Evolutionary conservation across 2,329 filamentous ascomycete genomes (phyloP), one percentile per base, ranked within the genome.

Genomic region (Chaetothyriales sp.): DNA sequence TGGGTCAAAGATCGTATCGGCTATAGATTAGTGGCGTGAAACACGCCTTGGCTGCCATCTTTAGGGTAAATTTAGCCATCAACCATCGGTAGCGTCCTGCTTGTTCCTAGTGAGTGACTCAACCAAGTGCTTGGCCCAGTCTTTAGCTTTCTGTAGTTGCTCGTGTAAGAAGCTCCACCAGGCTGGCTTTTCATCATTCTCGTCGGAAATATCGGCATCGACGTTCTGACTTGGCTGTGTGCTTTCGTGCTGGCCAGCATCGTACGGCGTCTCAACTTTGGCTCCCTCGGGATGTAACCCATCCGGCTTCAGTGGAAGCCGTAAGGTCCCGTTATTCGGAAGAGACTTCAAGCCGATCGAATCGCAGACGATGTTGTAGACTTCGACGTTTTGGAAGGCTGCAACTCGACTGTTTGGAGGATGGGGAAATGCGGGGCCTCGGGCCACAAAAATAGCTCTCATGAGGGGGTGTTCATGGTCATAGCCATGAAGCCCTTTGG

Each of bases 311-410:
- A 73, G 54, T n/a, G 71, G 71, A 5, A 73, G 66, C 46, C 66
- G 67, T 20, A 95, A 69, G 0, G 88, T 95, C 47, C 90, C 90
- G 62, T 96, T 96, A 64, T 95, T 95, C 1, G 85, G 78, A 49
- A 75, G 74, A 0, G 88, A 85, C 3, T 66, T 65, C 51, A 96
- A 70, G 10, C 83, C 81, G 22, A 96, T 68, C 0, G 86, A 89
- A 67, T 95, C 89, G 64, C 90, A 95, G 44, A 96, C 68, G 55
- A 96, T 86, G 62, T 95, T 95, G 69, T 96, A 96, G 7, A 96
- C 84, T 61, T 95, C 85, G 53, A 80, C 89, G 57, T 96, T 96
- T 77, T 95, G 89, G 65, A 96, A 96, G 2, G 75, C 73, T 28
- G 85, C 79, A 28, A 96, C 68, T 56, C 81, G 78, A 65, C 85